Percentiles rank a stretch among this genome's conserved stretches.
Conservation (phyloP, 2,329 filamentous ascomycete genomes). For the Biscogniauxia mediterranea region DNA sequence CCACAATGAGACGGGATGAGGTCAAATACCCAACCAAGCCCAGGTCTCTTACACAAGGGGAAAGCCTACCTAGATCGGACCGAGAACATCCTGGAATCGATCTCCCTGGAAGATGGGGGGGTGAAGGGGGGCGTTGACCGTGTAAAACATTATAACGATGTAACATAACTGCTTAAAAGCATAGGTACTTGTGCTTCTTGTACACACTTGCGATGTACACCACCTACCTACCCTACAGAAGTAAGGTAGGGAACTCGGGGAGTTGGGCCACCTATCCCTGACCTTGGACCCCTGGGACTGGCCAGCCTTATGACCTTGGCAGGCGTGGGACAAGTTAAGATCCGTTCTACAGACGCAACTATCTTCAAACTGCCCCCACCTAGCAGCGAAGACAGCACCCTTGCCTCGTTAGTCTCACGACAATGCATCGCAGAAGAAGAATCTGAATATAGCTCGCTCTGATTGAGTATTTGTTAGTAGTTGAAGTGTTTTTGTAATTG, state of each 20-base stretch:
- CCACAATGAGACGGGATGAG: not conserved
- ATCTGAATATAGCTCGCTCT: too few species aligned
- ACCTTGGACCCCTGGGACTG: not conserved
- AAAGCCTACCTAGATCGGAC: not conserved
- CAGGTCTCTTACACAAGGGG: too few species aligned
- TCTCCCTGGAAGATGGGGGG: not conserved
- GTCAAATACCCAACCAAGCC: not conserved
- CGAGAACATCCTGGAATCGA: not conserved
- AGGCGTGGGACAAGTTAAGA: not conserved
- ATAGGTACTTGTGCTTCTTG: not conserved
- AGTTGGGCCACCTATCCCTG: not conserved
- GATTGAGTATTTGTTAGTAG: too few species aligned
- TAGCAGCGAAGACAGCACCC: not conserved
- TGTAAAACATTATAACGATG: too few species aligned
- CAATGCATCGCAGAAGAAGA: too few species aligned
- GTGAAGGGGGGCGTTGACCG: too few species aligned
- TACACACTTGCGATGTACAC: not conserved
- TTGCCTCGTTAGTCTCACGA: too few species aligned
- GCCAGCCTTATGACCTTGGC: not conserved
- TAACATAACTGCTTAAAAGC: not conserved
- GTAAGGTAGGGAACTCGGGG: not conserved
- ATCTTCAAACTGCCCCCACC: not conserved
- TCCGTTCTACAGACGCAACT: not conserved
- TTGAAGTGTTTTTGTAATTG: too few species aligned
- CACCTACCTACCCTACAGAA: not conserved